Base-by-base conservation (phyloP, 2,329 filamentous ascomycete genomes). In the Aspergillus eucalypticola region DNA sequence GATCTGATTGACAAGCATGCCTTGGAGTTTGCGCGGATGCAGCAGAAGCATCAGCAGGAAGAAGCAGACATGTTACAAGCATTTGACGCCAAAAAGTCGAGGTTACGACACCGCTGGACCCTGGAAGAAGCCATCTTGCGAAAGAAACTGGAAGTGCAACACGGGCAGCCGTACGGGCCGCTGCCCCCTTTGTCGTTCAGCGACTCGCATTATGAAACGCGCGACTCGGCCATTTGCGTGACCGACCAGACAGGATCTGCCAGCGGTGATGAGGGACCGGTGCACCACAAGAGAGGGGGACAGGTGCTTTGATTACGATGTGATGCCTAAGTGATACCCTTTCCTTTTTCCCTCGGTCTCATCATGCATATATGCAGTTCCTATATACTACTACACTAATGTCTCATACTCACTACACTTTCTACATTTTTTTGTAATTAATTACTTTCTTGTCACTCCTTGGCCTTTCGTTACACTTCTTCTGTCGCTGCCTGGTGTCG, bases 71-170 rank as follows among this genome's bases (percentile, higher is more conserved):
- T 73, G 5, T 58, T 73, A 5, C 62, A 73, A 38, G 71, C 66
- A 4, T 64, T 81, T 41, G 70, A 75, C 10, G 60, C 57, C 3
- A 78, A 75, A 62, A 73, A 75, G 61, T 62, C 57, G 8, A 69
- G 67, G 15, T 59, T 81, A 13, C 68, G 72, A 55, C 67, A 71
- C 21, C 72, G 76, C 29, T 81, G 79, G 79, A 68, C 70, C 51
- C 67, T 79, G 13, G 76, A 80, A 65, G 77, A 79, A 60, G 72
- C 74, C n/a, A 75, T 81, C 49, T 49, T 75, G 48, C 73, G 76
- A 11, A 74, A 71, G 27, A 74, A 71, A 41, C 66, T 79, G 10
- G 78, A 80, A 65, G 60, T 67, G 42, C 63, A 74, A 23, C 69
- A 75, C 50, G 73, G 72, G 8, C 64, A 71, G 46, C 64, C 66